These are phyloP conservation scores for Schizochytrium sp. DNA, from an alignment of 108 stramenopile genomes.

Conservation along the genomic window DNA sequence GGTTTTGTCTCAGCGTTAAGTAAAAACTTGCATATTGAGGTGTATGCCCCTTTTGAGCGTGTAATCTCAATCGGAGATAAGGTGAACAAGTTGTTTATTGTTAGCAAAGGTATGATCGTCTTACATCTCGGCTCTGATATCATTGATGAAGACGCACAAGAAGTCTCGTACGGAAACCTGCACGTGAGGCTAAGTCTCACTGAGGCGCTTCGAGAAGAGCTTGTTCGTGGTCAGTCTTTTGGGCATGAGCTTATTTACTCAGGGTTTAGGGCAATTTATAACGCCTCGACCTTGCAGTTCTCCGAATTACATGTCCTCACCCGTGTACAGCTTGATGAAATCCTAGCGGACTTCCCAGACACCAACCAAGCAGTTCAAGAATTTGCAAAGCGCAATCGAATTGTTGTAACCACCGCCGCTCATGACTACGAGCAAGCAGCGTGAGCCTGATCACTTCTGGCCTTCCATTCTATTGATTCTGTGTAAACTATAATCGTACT, in stretches of 20 bases:
- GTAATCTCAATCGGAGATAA: background rate
- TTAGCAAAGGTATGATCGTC: slow-evolving; percentile 31
- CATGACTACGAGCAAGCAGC: background rate
- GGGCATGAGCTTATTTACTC: slow-evolving; percentile 58
- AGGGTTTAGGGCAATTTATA: background rate
- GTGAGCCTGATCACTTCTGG: too few relatives aligned
- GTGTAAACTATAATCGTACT: too few relatives aligned
- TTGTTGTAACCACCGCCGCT: background rate
- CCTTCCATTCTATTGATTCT: too few relatives aligned
- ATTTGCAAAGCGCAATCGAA: slow-evolving; percentile 12
- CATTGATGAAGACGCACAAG: background rate
- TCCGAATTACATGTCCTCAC: slow-evolving; percentile 49
- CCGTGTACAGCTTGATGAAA: background rate
- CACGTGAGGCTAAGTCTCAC: slow-evolving; percentile 17
- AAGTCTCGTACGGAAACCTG: background rate
- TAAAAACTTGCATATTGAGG: slow-evolving; percentile 17
- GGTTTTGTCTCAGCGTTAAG: slow-evolving; percentile 20
- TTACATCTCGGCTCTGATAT: background rate
- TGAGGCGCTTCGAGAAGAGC: slow-evolving; percentile 37
- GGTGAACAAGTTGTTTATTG: slow-evolving; percentile 27
- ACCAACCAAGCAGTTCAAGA: background rate
- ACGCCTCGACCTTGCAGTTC: background rate
- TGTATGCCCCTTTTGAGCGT: slow-evolving; percentile 49
- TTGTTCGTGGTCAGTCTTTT: slow-evolving; percentile 41
- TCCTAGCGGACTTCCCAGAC: background rate